Base-by-base conservation (phyloP, 1,284 basidiomycete species). In the Cryptococcus jaspeensis region DNA sequence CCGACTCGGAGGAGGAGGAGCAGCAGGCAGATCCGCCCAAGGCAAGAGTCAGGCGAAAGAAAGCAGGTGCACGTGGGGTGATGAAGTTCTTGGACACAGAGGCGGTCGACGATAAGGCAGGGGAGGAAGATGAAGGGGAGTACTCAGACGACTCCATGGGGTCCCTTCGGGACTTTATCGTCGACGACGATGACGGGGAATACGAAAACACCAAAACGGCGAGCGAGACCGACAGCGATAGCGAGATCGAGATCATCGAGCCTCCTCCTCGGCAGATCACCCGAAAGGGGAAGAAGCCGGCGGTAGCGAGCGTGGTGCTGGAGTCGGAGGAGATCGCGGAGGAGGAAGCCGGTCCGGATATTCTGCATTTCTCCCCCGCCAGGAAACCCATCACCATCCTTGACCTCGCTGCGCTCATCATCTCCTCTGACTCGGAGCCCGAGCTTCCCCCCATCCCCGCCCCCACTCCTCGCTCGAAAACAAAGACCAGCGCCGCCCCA, bases 81-180 rank as follows among this genome's bases (percentile, higher is more conserved):
- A 49, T 36, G 22, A 32, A 16, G 12, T 32, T 32, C 9, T 5
- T 9, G 28, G 28, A 50, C 3, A 47, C 49, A n/a, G 35, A 55
- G 49, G 54, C 47, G 7, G 20, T 13, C 12, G 35, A 20, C 13
- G 56, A 60, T 12, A 22, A 36, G 13, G 53, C 42, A 39, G 18
- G 20, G 7, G 53, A 53, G 15, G 43, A 48, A 25, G 55, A 52
- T 16, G 55, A 56, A 8, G 28, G 32, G 13, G 52, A 43, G 12
- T 54, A 52, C 4, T 63, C 64, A 20, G 69, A 69, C 18, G 69
- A 69, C 32, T 63, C 64, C 11, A 35, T 57, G 5, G 73, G 70
- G 1, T 73, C 71, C 12, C 51, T 76, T 48, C 42, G 57, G 28
- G 73, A 74, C 51, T 76, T 76, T 53, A 74, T 76, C 40, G 74